Evolutionary conservation across 169 alveolate species (phyloP).

Genomic region (Condylostoma magnum): DNA sequence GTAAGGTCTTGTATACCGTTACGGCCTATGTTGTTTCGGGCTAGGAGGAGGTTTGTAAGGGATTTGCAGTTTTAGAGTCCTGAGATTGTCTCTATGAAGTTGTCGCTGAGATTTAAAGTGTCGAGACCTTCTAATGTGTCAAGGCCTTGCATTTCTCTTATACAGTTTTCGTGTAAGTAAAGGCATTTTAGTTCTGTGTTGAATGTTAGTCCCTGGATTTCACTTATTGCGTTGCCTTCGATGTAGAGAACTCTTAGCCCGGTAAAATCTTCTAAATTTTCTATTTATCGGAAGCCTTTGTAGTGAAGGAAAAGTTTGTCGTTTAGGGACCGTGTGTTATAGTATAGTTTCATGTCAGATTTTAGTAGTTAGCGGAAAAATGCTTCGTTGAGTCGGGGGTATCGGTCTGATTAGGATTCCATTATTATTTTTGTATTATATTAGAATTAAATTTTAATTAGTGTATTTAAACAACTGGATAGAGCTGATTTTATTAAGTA

Average conservation of each 20-base stretch:
- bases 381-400: constrained; percentile 18
- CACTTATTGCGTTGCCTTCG: constrained; percentile 90
- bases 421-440: too few species aligned
- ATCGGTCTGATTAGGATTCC: too few species aligned
- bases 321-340: constrained; percentile 88
- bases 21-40: constrained; percentile 56
- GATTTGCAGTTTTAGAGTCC: constrained; percentile 28
- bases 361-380: constrained; percentile 13
- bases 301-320: constrained; percentile 91
- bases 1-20: constrained; percentile 73
- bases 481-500: too few species aligned
- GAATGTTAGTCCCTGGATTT: constrained; percentile 81
- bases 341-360: constrained; percentile 30
- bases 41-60: constrained; percentile 22
- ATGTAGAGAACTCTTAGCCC: constrained; percentile 89
- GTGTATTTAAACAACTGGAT: too few species aligned
- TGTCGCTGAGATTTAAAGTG: constrained; percentile 87
- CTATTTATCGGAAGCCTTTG: constrained; percentile 87
- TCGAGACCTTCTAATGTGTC: constrained; percentile 73
- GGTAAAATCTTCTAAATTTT: constrained; percentile 82
- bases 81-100: constrained; percentile 66
- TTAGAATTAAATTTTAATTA: too few species aligned
- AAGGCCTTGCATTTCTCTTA: constrained; percentile 84
- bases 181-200: constrained; percentile 82
- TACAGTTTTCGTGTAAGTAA: constrained; percentile 87